Evolutionary conservation across 73 alveolate genomes (phyloP).

Genomic region (Paramecium primaurelia): DNA sequence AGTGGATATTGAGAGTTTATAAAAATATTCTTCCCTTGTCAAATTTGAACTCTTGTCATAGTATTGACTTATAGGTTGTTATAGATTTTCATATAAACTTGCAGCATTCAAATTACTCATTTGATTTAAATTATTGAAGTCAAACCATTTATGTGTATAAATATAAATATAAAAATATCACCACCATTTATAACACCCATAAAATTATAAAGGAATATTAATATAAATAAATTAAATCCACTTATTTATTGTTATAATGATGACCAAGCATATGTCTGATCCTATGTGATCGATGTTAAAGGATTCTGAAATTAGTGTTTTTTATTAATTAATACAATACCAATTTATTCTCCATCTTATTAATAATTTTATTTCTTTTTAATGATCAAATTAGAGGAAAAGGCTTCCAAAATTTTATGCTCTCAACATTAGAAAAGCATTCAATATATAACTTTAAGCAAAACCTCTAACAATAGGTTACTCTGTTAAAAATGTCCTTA

Average conservation of each 20-base stretch:
- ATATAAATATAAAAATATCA: neutral
- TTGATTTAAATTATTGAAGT: neutral
- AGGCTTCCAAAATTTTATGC: neutral
- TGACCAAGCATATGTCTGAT: conserved; percentile 50
- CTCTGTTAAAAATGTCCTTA: neutral
- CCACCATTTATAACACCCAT: conserved; percentile 8
- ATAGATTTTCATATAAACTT: conserved; percentile 57
- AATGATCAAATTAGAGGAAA: neutral
- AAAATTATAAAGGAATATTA: neutral
- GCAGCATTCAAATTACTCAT: conserved; percentile 65
- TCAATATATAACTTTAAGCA: neutral
- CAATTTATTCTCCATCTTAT: neutral
- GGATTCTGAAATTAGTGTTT: conserved; percentile 26
- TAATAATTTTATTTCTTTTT: neutral
- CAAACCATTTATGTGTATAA: neutral
- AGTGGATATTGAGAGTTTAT: conserved; percentile 77
- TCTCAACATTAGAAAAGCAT: neutral
- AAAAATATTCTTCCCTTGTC: conserved; percentile 75
- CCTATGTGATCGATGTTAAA: conserved; percentile 46
- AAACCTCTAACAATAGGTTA: neutral
- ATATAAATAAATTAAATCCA: neutral
- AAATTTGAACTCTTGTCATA: conserved; percentile 74
- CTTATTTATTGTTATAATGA: neutral
- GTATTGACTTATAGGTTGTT: conserved; percentile 65
- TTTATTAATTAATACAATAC: neutral